Evolutionary conservation across 768 basidiomycete genomes (phyloP).

Genomic region (Calocybe indica): DNA sequence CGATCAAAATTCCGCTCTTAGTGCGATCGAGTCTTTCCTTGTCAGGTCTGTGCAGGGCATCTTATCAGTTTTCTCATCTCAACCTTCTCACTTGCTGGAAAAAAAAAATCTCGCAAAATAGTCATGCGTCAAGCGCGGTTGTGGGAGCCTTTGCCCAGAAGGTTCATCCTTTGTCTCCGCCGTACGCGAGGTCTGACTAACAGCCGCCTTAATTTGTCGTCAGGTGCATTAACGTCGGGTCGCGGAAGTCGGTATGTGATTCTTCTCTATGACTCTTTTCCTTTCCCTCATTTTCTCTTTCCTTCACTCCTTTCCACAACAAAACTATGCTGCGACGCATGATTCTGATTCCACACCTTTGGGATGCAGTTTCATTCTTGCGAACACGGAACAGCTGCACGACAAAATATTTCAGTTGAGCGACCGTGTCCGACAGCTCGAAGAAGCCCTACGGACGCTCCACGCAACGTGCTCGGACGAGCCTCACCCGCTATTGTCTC

Average conservation of each 20-base stretch:
- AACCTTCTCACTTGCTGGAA: conserved; percentile 9
- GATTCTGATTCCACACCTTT: not conserved
- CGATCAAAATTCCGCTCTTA: conserved; percentile 13
- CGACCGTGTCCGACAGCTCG: conserved; percentile 58
- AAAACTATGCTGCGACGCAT: not conserved
- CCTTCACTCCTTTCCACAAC: not conserved
- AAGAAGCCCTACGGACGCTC: conserved; percentile 47
- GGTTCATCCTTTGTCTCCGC: conserved; percentile 25
- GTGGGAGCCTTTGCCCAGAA: conserved; percentile 57
- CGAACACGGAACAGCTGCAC: conserved; percentile 62
- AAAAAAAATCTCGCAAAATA: conserved; percentile 7
- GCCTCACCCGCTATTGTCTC: conserved; percentile 48
- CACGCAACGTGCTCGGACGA: conserved; percentile 34
- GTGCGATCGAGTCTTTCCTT: conserved; percentile 65
- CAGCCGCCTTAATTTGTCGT: not conserved
- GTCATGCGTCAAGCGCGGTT: conserved; percentile 64
- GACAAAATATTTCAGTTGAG: conserved; percentile 56
- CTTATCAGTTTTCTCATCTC: conserved; percentile 6
- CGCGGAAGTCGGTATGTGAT: conserved; percentile 52
- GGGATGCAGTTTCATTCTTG: conserved; percentile 51
- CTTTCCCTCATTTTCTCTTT: not conserved
- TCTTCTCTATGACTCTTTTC: conserved; percentile 2
- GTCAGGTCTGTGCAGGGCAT: conserved; percentile 32
- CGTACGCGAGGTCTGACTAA: not conserved
- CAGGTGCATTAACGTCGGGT: conserved; percentile 57